A percentile compares a stretch with the other conserved stretches of the same genome.
These are phyloP conservation scores for Pseudoperonospora humuli DNA, from an alignment of 352 stramenopile species.

Conservation along the genomic window DNA sequence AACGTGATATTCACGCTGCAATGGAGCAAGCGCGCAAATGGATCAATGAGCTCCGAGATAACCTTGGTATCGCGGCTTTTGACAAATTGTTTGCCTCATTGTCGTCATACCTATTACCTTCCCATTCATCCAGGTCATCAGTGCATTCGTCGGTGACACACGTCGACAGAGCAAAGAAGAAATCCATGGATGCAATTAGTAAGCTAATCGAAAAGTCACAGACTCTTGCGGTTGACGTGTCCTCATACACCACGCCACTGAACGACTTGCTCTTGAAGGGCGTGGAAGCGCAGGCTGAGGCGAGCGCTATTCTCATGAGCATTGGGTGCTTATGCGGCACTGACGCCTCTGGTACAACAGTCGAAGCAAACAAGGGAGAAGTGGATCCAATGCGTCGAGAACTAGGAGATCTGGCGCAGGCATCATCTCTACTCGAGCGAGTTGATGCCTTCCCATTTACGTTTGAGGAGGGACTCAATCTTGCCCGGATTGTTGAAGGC, in stretches of 20 bases:
- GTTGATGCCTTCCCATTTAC: constrained; percentile 62
- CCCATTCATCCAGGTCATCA: constrained; percentile 20
- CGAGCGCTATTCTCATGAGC: constrained; percentile 38
- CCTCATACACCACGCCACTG: constrained; percentile 49
- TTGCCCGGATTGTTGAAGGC: constrained; percentile 45
- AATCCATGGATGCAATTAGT: constrained; percentile 47
- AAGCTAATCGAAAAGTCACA: constrained; percentile 66
- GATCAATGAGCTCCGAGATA: constrained; percentile 69
- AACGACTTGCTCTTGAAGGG: constrained; percentile 48
- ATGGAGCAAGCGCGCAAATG: constrained; percentile 65
- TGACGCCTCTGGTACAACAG: constrained; percentile 2
- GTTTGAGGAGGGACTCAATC: constrained; percentile 57
- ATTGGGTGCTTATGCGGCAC: constrained; percentile 36
- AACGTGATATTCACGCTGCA: constrained; percentile 64
- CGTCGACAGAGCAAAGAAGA: constrained; percentile 47
- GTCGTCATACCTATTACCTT: constrained; percentile 18
- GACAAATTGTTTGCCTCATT: constrained; percentile 51
- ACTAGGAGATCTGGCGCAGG: constrained; percentile 38
- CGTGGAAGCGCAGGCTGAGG: constrained; percentile 39
- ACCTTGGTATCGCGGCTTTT: constrained; percentile 46
- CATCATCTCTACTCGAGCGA: constrained; percentile 49
- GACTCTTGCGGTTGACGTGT: constrained; percentile 51
- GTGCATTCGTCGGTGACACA: constrained; percentile 8
- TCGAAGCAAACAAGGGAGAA: constrained; percentile 9
- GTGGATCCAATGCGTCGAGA: constrained; percentile 23